Percentiles rank a stretch among this genome's conserved stretches.
phyloP scores from a whole-genome alignment of 495 filamentous ascomycete genomes.

The Xylaria sp. region DNA sequence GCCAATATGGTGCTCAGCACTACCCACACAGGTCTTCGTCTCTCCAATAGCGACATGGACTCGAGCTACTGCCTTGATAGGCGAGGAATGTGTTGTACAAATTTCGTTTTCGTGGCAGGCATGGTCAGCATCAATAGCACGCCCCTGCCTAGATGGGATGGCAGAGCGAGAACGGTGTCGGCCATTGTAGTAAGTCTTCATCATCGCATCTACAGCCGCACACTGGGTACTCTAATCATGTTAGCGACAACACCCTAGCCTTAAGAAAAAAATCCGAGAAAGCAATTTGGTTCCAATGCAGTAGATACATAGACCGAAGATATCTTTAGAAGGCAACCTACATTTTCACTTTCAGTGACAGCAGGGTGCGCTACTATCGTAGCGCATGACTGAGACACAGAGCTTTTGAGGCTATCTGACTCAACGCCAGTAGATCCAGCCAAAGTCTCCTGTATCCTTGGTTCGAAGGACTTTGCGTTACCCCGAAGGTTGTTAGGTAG shows the following conservation, averaged over 20 bases:
- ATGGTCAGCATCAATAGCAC: neutral
- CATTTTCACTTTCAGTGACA: neutral
- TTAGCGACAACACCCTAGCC: neutral
- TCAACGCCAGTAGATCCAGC: neutral
- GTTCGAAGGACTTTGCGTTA: neutral
- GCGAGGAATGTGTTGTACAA: conserved; percentile 1
- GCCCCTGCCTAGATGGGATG: neutral
- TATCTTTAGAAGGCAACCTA: neutral
- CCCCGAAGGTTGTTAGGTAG: neutral
- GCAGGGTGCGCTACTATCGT: neutral
- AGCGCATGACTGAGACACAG: neutral
- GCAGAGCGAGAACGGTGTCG: conserved; percentile 6
- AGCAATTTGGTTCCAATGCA: neutral
- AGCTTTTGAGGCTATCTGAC: neutral
- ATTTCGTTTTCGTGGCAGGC: neutral
- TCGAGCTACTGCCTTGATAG: neutral
- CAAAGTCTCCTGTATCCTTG: neutral
- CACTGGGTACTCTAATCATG: neutral
- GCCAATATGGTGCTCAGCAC: neutral
- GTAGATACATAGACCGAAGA: neutral
- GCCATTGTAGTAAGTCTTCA: neutral
- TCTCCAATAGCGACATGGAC: neutral
- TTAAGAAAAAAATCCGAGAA: neutral
- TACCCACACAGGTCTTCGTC: neutral
- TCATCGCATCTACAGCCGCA: neutral